Percentiles rank a stretch among this genome's conserved stretches.
Evolutionary conservation across 495 filamentous ascomycete genomes (phyloP).

Genomic region (Xylaria sp.): DNA sequence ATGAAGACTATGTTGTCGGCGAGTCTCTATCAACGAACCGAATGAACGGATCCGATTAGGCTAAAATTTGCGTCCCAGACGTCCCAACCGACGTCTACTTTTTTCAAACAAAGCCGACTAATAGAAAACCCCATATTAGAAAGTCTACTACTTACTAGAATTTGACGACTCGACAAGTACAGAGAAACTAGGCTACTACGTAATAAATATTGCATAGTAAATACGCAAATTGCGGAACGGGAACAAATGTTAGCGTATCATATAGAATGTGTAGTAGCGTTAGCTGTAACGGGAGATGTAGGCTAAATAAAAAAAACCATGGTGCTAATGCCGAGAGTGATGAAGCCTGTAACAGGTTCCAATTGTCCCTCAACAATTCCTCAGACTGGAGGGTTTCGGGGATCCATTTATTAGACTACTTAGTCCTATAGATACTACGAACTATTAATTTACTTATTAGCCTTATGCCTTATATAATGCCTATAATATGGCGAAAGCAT

Average conservation of each 20-base stretch:
- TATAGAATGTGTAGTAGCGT: background rate
- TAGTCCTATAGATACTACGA: background rate
- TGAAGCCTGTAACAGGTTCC: background rate
- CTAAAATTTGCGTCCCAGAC: background rate
- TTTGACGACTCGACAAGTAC: background rate
- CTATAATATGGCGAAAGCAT: background rate
- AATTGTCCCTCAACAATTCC: background rate
- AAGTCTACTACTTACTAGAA: background rate
- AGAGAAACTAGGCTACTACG: background rate
- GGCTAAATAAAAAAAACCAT: conserved; percentile 13
- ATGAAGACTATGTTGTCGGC: background rate
- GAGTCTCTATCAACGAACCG: background rate
- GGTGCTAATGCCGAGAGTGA: conserved; percentile 4
- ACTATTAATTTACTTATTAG: background rate
- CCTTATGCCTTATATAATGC: background rate
- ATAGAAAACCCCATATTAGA: background rate
- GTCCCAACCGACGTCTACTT: background rate
- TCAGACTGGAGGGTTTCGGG: background rate
- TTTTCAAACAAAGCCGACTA: background rate
- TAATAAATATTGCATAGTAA: background rate
- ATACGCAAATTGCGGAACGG: background rate
- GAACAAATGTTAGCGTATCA: background rate
- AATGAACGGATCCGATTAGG: background rate
- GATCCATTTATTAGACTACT: background rate
- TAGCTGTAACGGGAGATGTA: conserved; percentile 1